Percentiles rank a stretch among this genome's conserved stretches.
phyloP scores from a whole-genome alignment of 1,284 basidiomycete genomes.

The Cryptococcus sp. region DNA sequence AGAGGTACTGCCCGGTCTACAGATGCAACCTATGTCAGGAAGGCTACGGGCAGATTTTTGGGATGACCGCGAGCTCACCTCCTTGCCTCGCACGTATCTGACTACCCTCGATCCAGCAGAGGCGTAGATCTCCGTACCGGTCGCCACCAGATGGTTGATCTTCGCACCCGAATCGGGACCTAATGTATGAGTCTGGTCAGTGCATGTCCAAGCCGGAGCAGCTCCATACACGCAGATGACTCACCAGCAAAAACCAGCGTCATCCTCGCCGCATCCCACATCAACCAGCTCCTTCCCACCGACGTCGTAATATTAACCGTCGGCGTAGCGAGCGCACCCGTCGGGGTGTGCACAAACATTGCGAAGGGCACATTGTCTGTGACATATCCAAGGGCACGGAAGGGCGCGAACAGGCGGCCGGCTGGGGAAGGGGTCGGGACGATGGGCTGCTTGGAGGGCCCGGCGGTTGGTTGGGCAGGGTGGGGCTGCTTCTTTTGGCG shows the following conservation, averaged over 20 bases:
- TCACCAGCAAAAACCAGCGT: slow-evolving; percentile 85
- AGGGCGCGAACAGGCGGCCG: slow-evolving; percentile 76
- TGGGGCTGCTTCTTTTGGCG: slow-evolving; percentile 10
- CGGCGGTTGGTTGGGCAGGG: slow-evolving; percentile 14
- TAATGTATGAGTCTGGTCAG: slow-evolving; percentile 39
- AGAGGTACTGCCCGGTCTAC: slow-evolving; percentile 27
- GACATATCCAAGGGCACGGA: slow-evolving; percentile 87
- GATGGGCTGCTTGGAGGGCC: slow-evolving; percentile 14
- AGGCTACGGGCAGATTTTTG: neutral
- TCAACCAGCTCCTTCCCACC: slow-evolving; percentile 84
- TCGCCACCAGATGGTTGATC: slow-evolving; percentile 75
- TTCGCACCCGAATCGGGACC: slow-evolving; percentile 71
- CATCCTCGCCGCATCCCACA: slow-evolving; percentile 97
- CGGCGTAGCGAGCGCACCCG: slow-evolving; percentile 79
- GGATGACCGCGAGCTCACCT: slow-evolving; percentile 58
- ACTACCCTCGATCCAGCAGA: slow-evolving; percentile 67
- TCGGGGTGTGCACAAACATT: slow-evolving; percentile 79
- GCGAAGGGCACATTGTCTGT: slow-evolving; percentile 89
- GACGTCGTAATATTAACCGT: slow-evolving; percentile 81
- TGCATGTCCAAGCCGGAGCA: neutral
- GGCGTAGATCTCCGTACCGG: slow-evolving; percentile 82
- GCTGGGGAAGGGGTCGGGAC: slow-evolving; percentile 4
- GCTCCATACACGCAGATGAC: slow-evolving; percentile 34
- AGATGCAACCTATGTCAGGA: neutral
- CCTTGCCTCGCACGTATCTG: slow-evolving; percentile 82